A percentile compares a stretch with the other conserved stretches of the same genome.
These are phyloP conservation scores for Blastocystis sp. DNA, from an alignment of 352 stramenopile species.

Conservation along the genomic window DNA sequence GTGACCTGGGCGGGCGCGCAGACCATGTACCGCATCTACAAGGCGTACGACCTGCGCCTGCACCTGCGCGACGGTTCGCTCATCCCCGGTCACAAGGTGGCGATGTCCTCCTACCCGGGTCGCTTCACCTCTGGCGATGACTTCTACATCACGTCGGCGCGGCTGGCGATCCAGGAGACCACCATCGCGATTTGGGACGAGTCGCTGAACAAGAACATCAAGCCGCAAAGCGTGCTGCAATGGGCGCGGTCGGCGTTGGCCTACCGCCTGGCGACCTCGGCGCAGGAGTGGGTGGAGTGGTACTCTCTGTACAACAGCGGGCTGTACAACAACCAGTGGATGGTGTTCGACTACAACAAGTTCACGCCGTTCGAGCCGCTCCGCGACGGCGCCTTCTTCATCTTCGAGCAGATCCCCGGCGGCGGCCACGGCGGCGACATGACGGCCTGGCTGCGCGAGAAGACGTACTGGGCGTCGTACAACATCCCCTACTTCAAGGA, in stretches of 20 bases:
- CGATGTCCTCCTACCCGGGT: constrained; percentile 77
- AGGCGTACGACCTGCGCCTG: constrained; percentile 76
- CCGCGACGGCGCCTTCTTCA: constrained; percentile 73
- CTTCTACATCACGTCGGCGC: constrained; percentile 77
- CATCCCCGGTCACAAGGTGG: constrained; percentile 70
- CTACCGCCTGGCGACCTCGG: not conserved
- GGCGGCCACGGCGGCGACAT: constrained; percentile 75
- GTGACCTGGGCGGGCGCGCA: constrained; percentile 76
- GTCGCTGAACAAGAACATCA: constrained; percentile 75
- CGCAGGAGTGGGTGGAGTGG: constrained; percentile 74
- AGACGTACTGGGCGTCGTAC: constrained; percentile 78
- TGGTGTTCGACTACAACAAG: constrained; percentile 77
- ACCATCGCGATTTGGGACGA: constrained; percentile 75
- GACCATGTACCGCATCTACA: constrained; percentile 79
- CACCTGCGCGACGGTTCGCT: constrained; percentile 68
- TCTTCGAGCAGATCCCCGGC: constrained; percentile 77
- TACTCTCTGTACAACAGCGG: constrained; percentile 78
- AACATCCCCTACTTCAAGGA: constrained; percentile 77
- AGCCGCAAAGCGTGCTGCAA: constrained; percentile 74
- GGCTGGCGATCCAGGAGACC: constrained; percentile 76
- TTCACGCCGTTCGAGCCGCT: constrained; percentile 74
- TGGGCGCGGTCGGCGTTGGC: constrained; percentile 72
- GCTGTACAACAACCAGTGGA: constrained; percentile 81
- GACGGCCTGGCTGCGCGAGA: constrained; percentile 73
- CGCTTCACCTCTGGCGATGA: constrained; percentile 78